Evolutionary conservation across 2,329 filamentous ascomycete genomes (phyloP), one percentile per base, ranked within the genome.

Genomic region (Botrytis deweyae): DNA sequence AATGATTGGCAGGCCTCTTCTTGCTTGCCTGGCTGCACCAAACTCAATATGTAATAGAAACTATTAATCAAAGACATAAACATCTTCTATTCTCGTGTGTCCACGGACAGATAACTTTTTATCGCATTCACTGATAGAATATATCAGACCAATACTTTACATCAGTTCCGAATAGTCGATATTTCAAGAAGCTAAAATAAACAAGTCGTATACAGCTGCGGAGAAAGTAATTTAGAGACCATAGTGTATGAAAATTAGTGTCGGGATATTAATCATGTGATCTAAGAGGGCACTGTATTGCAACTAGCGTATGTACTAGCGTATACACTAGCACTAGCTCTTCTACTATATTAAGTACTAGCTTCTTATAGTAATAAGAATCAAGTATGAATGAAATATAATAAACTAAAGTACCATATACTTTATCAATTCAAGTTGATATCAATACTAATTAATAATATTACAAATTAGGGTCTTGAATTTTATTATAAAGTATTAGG

Each of bases 231-330:
- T n/a, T 12, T 16, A 55, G 49, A 3, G 49, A 55, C 12, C 12
- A 55, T 3, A n/a, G 25, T n/a, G 5, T 0, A n/a, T 16, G 25
- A n/a, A n/a, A 1, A 4, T 12, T n/a, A n/a, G n/a, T n/a, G n/a
- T n/a, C n/a, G n/a, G n/a, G n/a, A n/a, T n/a, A n/a, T n/a, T n/a
- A n/a, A n/a, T n/a, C n/a, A n/a, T n/a, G n/a, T n/a, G n/a, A 33
- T 33, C 29, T 33, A 33, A 33, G 29, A 33, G 29, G 29, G 29
- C 29, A 33, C 29, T 33, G 29, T 33, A 33, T 33, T 33, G 29
- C 29, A 33, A n/a, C 29, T 33, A 33, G 29, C 29, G 29, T 33
- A 33, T 33, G 3, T 33, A 33, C 29, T 33, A 33, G 29, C 29
- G 29, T 33, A 33, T 33, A 33, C 29, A 33, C 29, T 33, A 33